Conservation (phyloP, 2,329 filamentous ascomycete species). For the Calonectria henricotiae region DNA sequence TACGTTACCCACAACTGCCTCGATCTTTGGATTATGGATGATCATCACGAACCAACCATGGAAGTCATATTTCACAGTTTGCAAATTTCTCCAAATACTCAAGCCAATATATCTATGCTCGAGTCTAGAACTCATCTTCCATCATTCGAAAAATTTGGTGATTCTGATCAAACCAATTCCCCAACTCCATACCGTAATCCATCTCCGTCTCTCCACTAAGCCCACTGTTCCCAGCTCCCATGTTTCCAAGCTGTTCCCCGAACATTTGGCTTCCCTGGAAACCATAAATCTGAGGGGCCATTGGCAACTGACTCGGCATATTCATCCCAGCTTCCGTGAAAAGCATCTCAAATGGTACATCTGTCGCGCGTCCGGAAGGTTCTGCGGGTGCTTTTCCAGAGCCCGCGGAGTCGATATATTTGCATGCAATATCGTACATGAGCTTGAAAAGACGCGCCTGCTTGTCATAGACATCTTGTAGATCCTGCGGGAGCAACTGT, state of each 20-base stretch:
- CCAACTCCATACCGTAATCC: not conserved
- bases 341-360: not conserved
- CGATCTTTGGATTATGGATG: constrained; percentile 4
- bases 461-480: not conserved
- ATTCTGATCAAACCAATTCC: constrained; percentile 17
- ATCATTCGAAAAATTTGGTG: constrained; percentile 5
- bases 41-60: not conserved
- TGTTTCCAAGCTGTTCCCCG: not conserved
- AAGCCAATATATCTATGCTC: too few relatives aligned
- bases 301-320: not conserved
- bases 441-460: not conserved
- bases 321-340: not conserved
- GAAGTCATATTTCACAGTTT: not conserved
- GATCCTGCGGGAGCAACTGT: not conserved
- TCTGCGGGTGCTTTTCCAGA: not conserved
- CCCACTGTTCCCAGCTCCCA: not conserved
- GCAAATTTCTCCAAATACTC: too few relatives aligned
- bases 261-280: not conserved
- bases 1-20: not conserved
- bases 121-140: not conserved
- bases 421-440: not conserved
- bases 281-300: not conserved
- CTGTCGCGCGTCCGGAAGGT: not conserved
- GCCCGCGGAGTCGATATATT: not conserved
- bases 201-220: not conserved